phyloP scores from a whole-genome alignment of 108 stramenopile species.

The Pinguiococcus pyrenoidosus region DNA sequence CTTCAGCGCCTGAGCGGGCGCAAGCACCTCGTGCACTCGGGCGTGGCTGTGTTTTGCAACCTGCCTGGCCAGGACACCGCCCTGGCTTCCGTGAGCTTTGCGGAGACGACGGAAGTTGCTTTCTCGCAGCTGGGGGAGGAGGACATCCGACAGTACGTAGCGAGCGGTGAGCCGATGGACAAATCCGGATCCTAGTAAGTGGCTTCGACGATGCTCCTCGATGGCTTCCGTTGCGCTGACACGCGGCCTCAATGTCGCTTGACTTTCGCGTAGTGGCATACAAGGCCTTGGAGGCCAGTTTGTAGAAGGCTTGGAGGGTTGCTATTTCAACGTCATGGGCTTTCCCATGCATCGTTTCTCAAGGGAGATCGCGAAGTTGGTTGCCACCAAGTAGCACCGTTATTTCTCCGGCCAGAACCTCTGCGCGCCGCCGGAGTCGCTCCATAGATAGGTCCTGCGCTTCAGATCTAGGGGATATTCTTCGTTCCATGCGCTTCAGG shows the following conservation, averaged over 20 bases:
- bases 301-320: conserved; percentile 55
- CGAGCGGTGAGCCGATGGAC: conserved; percentile 81
- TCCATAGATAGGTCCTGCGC: no score
- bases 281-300: conserved; percentile 73
- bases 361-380: conserved; percentile 9
- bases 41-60: conserved; percentile 52
- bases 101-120: conserved; percentile 58
- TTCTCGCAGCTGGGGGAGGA: conserved; percentile 50
- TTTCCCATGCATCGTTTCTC: conserved; percentile 70
- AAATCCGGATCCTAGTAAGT: conserved; percentile 86
- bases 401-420: no score
- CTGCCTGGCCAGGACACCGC: background rate
- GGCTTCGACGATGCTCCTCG: no score
- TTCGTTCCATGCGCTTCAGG: no score
- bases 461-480: no score
- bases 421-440: no score
- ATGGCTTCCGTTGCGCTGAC: no score
- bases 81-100: conserved; percentile 40
- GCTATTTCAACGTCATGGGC: conserved; percentile 84
- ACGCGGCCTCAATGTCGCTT: no score
- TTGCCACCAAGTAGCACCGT: no score
- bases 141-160: conserved; percentile 63
- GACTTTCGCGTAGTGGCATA: no score
- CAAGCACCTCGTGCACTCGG: conserved; percentile 72
- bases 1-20: conserved; percentile 53